phyloP scores from a whole-genome alignment of 176 grass and related monocot species.

The Triticum turgidum region DNA sequence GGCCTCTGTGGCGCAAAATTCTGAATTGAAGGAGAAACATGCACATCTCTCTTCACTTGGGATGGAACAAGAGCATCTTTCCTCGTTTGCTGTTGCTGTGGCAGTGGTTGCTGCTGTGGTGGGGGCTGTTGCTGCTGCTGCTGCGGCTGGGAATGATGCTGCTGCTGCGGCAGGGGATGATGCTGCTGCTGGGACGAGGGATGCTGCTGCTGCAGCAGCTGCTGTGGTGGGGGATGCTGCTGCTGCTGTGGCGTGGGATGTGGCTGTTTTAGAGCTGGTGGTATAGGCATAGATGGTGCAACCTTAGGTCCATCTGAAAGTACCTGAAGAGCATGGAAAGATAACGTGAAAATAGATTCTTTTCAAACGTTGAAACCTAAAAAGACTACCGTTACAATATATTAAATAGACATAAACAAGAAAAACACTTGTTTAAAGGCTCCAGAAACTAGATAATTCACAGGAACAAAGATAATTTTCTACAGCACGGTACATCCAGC shows the following conservation, averaged over 20 bases:
- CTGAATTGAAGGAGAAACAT: conserved; percentile 28
- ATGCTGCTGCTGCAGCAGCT: conserved; percentile 4
- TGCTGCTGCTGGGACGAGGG: conserved; percentile 18
- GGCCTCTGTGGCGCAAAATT: conserved; percentile 42
- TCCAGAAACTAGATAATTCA: not conserved
- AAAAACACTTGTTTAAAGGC: not conserved
- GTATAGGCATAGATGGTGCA: conserved; percentile 36
- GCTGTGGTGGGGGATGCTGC: not conserved
- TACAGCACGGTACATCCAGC: not conserved
- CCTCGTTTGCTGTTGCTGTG: conserved; percentile 34
- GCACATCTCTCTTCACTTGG: conserved; percentile 50
- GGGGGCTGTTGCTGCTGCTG: not conserved
- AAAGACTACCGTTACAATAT: not conserved
- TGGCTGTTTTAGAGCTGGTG: conserved; percentile 53
- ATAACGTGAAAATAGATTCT: conserved; percentile 11
- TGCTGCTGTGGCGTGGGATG: conserved; percentile 23
- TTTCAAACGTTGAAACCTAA: conserved; percentile 10
- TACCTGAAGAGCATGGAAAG: conserved; percentile 37
- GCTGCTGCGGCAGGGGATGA: conserved; percentile 12
- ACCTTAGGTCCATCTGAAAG: conserved; percentile 45
- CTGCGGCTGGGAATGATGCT: not conserved
- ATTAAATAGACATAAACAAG: not conserved
- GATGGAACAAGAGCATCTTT: conserved; percentile 41
- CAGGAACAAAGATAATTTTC: not conserved
- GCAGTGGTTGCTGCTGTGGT: not conserved